phyloP scores from a whole-genome alignment of 805 yeast genomes.

The Brettanomyces bruxellensis region DNA sequence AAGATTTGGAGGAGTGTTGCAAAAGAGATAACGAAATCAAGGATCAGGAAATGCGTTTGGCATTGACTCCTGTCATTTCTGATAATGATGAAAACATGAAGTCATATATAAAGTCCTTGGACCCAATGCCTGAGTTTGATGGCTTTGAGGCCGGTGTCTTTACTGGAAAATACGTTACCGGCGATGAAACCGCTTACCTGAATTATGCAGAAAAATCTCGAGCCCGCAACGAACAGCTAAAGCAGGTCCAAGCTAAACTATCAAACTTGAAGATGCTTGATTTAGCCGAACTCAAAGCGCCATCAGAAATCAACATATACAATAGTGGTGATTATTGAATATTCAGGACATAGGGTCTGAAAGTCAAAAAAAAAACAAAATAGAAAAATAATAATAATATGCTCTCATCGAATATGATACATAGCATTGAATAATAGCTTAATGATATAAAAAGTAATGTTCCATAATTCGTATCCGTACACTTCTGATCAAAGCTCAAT shows the following conservation, averaged over 20 bases:
- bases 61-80: constrained; percentile 27
- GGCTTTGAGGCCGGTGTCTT: constrained; percentile 95
- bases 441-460: too few species aligned
- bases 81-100: constrained; percentile 19
- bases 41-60: constrained; percentile 24
- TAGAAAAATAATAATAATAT: too few species aligned
- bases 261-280: constrained; percentile 24
- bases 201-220: constrained; percentile 76
- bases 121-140: constrained; percentile 28
- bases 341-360: background rate
- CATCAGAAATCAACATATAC: constrained; percentile 49
- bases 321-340: constrained; percentile 43
- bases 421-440: too few species aligned
- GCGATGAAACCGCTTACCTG: constrained; percentile 75
- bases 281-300: constrained; percentile 68
- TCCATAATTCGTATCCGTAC: too few species aligned
- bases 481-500: too few species aligned
- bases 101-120: constrained; percentile 16
- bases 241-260: constrained; percentile 31
- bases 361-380: background rate
- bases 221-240: constrained; percentile 59
- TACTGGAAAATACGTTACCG: constrained; percentile 92
- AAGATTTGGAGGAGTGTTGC: constrained; percentile 80
- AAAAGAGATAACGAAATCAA: constrained; percentile 24
- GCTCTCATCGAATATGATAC: too few species aligned